A percentile compares a stretch with the other conserved stretches of the same genome.
Evolutionary conservation across 148 eudicot species (phyloP).

Genomic region (Chenopodium album): DNA sequence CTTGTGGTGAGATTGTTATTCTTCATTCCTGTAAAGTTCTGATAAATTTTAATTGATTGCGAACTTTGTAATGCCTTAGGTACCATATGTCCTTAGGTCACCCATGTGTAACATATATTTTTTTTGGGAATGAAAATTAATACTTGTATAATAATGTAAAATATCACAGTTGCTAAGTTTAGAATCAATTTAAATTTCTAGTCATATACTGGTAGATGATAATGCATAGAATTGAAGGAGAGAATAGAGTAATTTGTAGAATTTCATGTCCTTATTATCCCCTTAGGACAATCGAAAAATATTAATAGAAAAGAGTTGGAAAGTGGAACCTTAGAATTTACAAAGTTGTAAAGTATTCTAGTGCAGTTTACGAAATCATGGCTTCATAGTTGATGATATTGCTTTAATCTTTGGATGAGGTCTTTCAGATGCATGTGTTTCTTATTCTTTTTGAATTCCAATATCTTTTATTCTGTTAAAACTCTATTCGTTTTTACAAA

Average conservation of each 20-base stretch:
- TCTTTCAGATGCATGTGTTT: background rate
- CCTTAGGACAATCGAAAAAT: background rate
- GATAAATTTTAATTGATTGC: background rate
- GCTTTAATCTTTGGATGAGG: background rate
- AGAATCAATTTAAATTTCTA: no score
- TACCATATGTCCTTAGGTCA: background rate
- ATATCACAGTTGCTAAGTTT: no score
- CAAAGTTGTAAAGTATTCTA: background rate
- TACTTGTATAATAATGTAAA: no score
- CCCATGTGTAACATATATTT: background rate
- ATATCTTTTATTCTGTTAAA: no score
- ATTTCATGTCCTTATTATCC: no score
- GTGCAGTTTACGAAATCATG: background rate
- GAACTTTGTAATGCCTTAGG: background rate
- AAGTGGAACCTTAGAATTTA: background rate
- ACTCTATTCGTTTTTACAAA: no score
- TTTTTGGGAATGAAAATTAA: no score
- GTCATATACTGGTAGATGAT: background rate
- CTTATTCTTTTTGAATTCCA: background rate
- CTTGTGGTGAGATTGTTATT: conserved; percentile 51
- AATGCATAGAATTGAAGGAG: background rate
- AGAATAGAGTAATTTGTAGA: background rate
- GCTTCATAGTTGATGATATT: background rate
- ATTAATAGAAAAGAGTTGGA: background rate
- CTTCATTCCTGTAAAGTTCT: background rate